phyloP scores from a whole-genome alignment of 805 yeast genomes.

The Saturnispora besseyi region DNA sequence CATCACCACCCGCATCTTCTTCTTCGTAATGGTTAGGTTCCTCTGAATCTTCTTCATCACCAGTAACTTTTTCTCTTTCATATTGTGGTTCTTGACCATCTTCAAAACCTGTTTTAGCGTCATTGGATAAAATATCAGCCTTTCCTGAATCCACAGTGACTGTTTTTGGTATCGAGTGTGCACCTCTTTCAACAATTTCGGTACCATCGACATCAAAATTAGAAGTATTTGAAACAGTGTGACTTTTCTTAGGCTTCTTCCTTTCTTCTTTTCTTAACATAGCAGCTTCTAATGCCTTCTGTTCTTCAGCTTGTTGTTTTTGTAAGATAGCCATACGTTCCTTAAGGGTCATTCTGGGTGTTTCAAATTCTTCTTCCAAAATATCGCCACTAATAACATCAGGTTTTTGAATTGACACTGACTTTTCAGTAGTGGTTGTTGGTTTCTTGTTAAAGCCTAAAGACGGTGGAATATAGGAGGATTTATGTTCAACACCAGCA shows the following conservation, averaged over 20 bases:
- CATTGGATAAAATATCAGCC: not conserved
- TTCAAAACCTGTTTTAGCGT: not conserved
- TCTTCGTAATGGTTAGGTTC: slow-evolving; percentile 10
- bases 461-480: slow-evolving; percentile 47
- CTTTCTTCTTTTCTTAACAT: slow-evolving; percentile 44
- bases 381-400: slow-evolving; percentile 18
- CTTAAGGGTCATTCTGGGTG: slow-evolving; percentile 72
- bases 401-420: slow-evolving; percentile 14
- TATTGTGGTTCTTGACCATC: not conserved
- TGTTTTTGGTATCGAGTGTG: no score
- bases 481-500: slow-evolving; percentile 45
- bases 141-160: no score
- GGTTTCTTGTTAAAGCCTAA: slow-evolving; percentile 10
- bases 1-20: slow-evolving; percentile 21
- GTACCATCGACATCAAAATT: not conserved
- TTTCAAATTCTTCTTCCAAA: slow-evolving; percentile 37
- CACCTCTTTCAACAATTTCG: not conserved
- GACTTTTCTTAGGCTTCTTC: slow-evolving; percentile 18
- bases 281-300: slow-evolving; percentile 55
- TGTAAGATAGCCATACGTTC: slow-evolving; percentile 83
- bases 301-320: slow-evolving; percentile 72
- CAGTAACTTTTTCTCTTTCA: not conserved
- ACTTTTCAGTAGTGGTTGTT: slow-evolving; percentile 1
- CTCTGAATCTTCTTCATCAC: not conserved
- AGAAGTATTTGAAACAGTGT: slow-evolving; percentile 4